A percentile compares a stretch with the other conserved stretches of the same genome.
These are phyloP conservation scores for Rhodotorula diobovata DNA, from an alignment of 768 basidiomycete genomes.

Conservation along the genomic window DNA sequence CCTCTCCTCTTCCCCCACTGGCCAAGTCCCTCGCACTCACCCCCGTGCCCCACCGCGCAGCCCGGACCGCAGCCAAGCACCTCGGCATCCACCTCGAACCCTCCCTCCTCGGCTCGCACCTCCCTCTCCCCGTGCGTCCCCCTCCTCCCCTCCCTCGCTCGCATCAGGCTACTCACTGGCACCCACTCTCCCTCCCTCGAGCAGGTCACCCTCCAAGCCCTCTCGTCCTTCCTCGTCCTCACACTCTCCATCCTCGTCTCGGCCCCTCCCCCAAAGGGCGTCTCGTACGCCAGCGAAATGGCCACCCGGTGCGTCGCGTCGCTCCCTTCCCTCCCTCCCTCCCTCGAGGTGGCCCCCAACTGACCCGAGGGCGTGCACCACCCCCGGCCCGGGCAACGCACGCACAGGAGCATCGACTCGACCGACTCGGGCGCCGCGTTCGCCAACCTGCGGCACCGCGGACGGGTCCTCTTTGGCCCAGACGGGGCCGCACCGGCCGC, in stretches of 20 bases:
- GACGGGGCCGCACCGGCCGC: background rate
- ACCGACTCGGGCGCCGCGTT: slow-evolving; percentile 67
- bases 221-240: slow-evolving; percentile 63
- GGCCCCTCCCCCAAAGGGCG: slow-evolving; percentile 66
- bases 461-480: slow-evolving; percentile 47
- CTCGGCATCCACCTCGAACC: background rate
- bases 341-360: no score
- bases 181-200: background rate
- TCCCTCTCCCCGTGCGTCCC: background rate
- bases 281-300: slow-evolving; percentile 89
- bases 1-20: background rate
- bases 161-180: background rate
- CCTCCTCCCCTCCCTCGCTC: background rate
- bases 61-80: background rate
- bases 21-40: background rate
- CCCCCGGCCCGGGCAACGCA: no score
- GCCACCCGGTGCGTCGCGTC: slow-evolving; percentile 58
- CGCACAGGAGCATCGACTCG: slow-evolving; percentile 63
- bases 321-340: background rate
- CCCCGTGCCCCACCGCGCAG: background rate
- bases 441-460: slow-evolving; percentile 62
- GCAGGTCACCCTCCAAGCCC: slow-evolving; percentile 65
- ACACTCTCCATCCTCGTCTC: slow-evolving; percentile 68
- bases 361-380: no score
- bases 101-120: background rate